Evolutionary conservation across 1,284 basidiomycete species (phyloP), one percentile per base, ranked within the genome.

Genomic region (Takashimella tepidaria): DNA sequence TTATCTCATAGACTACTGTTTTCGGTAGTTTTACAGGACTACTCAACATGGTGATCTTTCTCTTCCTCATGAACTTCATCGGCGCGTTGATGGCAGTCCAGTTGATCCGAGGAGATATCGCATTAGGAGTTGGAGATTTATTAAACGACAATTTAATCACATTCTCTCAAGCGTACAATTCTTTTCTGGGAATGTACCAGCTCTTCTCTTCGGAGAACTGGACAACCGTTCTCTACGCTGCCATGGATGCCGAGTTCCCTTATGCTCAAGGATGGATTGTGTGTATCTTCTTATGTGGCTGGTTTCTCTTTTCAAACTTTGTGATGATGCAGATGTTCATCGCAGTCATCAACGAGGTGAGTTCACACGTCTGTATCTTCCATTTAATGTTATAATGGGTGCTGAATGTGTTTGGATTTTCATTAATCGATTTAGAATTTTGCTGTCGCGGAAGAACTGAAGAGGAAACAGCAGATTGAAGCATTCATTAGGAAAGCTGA

Each of bases 281-380:
- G 0, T 82, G 85, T 5, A 74, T 92, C 26, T 93, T 97, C 73
- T 65, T 98, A 13, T 78, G 83, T 12, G 82, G 81, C 4, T 98
- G 95, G 95, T 83, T 97, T 78, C 77, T 96, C 47, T 93, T 98
- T 61, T 85, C 90, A 1, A 95, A 95, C 71, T 95, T 89, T 91
- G 92, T 97, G 66, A 80, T 98, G n/a, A 74, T 96, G 53, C 92
- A 97, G 67, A 90, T 98, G 86, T 97, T 98, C 78, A 92, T 98
- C 67, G 95, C 93, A 31, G 93, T 98, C 50, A 93, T 98, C 80
- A 92, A 96, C 73, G 93, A 97, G 66, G 75, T 76, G 40, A 45
- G 72, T 47, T 19, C 5, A 19, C 26, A 24, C 6, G 19, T 23
- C 40, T 41, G 3, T 42, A 19, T 51, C n/a, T n/a, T n/a, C n/a